phyloP scores from a whole-genome alignment of 2,329 filamentous ascomycete species.

The Fusarium agapanthi region DNA sequence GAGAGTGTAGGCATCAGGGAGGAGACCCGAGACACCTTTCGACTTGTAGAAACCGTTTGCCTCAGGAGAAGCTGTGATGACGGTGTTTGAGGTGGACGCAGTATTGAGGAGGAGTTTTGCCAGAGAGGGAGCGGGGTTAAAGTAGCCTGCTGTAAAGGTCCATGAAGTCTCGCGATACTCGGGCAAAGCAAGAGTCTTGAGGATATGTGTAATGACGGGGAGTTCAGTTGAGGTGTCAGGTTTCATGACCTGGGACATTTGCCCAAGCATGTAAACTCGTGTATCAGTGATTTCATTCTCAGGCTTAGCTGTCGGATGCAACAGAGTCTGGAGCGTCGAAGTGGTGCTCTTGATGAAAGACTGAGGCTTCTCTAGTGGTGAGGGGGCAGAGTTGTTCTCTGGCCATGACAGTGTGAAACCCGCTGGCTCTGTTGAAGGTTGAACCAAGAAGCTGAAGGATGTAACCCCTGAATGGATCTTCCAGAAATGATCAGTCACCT shows the following conservation, averaged over 20 bases:
- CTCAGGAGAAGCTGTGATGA: conserved; percentile 90
- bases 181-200: conserved; percentile 72
- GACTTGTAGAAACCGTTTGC: conserved; percentile 96
- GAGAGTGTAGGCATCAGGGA: conserved; percentile 91
- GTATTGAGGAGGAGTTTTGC: conserved; percentile 82
- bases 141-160: conserved; percentile 98
- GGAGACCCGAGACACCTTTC: conserved; percentile 85
- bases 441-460: conserved; percentile 82
- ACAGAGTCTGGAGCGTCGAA: conserved; percentile 70
- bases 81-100: conserved; percentile 74
- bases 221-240: conserved; percentile 89
- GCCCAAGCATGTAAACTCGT: conserved; percentile 84
- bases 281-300: conserved; percentile 62
- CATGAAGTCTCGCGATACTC: conserved; percentile 77
- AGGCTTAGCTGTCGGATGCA: conserved; percentile 53
- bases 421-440: conserved; percentile 64
- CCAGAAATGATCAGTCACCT: conserved; percentile 84
- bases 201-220: conserved; percentile 78
- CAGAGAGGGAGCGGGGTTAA: conserved; percentile 91
- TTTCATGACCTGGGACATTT: conserved; percentile 84
- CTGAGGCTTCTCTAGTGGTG: conserved; percentile 75
- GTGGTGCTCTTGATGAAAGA: conserved; percentile 77
- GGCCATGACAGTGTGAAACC: conserved; percentile 79
- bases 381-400: conserved; percentile 74
- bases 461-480: conserved; percentile 79